Percentiles rank a stretch among this genome's conserved stretches.
Evolutionary conservation across 2,329 filamentous ascomycete species (phyloP).

Genomic region (Epicoccum nigrum): DNA sequence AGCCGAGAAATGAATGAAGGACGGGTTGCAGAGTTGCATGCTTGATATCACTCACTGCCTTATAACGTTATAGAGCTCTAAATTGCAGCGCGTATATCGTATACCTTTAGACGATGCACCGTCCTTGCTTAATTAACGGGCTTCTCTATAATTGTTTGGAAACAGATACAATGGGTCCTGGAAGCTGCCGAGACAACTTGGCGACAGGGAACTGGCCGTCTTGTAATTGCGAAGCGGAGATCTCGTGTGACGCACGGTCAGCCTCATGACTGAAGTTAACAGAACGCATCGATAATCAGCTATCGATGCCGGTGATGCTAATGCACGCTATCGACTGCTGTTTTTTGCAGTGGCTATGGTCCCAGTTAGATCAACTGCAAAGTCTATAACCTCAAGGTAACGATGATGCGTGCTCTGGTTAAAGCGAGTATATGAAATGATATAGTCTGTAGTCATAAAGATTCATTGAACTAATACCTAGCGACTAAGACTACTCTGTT

Average conservation of each 20-base stretch:
- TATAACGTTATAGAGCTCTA: not conserved
- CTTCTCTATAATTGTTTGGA: conserved; percentile 11
- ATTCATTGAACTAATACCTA: too few relatives aligned
- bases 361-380: too few relatives aligned
- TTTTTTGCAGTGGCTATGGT: too few relatives aligned
- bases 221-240: conserved; percentile 7
- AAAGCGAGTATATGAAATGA: too few relatives aligned
- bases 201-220: not conserved
- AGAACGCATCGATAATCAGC: too few relatives aligned
- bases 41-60: not conserved
- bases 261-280: too few relatives aligned
- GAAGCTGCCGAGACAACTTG: conserved; percentile 1
- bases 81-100: not conserved
- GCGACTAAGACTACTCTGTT: too few relatives aligned
- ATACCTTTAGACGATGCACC: not conserved
- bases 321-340: too few relatives aligned
- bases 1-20: conserved; percentile 3
- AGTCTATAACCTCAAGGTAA: too few relatives aligned
- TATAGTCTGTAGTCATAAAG: too few relatives aligned
- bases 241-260: not conserved
- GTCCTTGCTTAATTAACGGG: conserved; percentile 11
- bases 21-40: not conserved
- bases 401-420: too few relatives aligned
- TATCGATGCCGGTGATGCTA: too few relatives aligned
- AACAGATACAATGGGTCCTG: conserved; percentile 6